Conservation (phyloP, 2,329 filamentous ascomycete species). For the Fusarium nematophilum region DNA sequence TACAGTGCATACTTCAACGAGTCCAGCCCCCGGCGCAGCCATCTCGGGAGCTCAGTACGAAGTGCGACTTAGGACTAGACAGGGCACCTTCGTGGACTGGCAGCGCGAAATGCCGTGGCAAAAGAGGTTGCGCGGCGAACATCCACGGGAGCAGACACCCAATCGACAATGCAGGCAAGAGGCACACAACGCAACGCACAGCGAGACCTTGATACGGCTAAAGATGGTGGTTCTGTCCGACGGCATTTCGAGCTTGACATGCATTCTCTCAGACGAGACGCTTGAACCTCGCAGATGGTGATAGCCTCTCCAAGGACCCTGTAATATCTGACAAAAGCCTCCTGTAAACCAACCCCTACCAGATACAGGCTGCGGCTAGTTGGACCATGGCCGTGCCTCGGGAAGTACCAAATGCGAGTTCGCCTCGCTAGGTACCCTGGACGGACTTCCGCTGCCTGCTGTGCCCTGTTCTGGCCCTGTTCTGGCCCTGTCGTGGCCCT, state of each 20-base stretch:
- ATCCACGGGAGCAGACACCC: conserved; percentile 11
- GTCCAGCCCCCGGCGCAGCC: conserved; percentile 25
- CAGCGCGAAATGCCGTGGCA: conserved; percentile 33
- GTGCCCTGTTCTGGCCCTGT: conserved; percentile 10
- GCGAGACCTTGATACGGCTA: conserved; percentile 9
- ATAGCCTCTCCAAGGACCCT: conserved; percentile 22
- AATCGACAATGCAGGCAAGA: conserved; percentile 19
- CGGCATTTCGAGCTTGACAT: background rate
- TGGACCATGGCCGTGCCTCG: conserved; percentile 27
- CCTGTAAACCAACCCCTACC: conserved; percentile 21
- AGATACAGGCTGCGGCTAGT: conserved; percentile 5
- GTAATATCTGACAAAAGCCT: conserved; percentile 32
- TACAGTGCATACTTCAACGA: conserved; percentile 25
- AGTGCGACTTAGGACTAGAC: background rate
- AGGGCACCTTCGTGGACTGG: conserved; percentile 1
- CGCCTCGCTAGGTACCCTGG: conserved; percentile 30
- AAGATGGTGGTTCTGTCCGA: background rate
- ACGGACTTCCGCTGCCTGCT: conserved; percentile 14
- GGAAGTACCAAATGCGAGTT: conserved; percentile 28
- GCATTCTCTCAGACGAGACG: background rate
- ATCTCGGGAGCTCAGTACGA: conserved; percentile 11
- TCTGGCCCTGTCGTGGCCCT: conserved; percentile 6
- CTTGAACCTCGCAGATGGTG: conserved; percentile 8
- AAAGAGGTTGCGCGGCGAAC: conserved; percentile 28
- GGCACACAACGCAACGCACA: conserved; percentile 5